Evolutionary conservation across 1,139 yeast genomes (phyloP), one percentile per base, ranked within the genome.

Genomic region (Candida sp.): DNA sequence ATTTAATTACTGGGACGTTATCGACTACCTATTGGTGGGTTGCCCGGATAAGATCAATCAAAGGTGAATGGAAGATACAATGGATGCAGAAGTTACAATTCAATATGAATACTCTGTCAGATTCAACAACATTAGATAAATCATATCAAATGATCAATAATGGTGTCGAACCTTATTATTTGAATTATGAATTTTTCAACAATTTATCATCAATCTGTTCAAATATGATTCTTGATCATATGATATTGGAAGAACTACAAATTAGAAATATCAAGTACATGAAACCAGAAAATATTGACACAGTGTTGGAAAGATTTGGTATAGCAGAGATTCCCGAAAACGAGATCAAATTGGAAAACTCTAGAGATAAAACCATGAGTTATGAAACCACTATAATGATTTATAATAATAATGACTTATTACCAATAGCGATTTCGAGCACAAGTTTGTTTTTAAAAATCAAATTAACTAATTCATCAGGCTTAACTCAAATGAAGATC

Each of bases 31-130:
- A 73, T 44, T 77, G 87, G 70, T 84, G 82, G 76, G 85, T 84
- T 27, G 82, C 87, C 4, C 72, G 84, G 44, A 75, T 84, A 38
- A 75, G 73, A 49, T 77, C 86, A 1, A 63, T 74, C 5, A 72
- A 76, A 46, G 88, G 88, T 1, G 82, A 75, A 46, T 84, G 90
- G 90, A 68, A 73, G 34, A 61, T 84, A 45, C 79, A 70, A 48
- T 82, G 80, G 85, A 61, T 64, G 5, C 63, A 64, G 33, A 55
- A 58, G 32, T 50, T 68, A 32, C 45, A 49, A 21, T 50, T 56
- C 29, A 52, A 51, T 21, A 48, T 49, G 6, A 43, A 47, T 5
- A 34, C 3, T 30, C 19, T 11, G 8, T n/a, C 15, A 21, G 36
- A 22, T 21, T 27, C 33, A 21, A 49, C 50, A 9, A 38, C 46